Evolutionary conservation across 345 rosid species (phyloP), one percentile per base, ranked within the genome.

Genomic region (Populus alba): DNA sequence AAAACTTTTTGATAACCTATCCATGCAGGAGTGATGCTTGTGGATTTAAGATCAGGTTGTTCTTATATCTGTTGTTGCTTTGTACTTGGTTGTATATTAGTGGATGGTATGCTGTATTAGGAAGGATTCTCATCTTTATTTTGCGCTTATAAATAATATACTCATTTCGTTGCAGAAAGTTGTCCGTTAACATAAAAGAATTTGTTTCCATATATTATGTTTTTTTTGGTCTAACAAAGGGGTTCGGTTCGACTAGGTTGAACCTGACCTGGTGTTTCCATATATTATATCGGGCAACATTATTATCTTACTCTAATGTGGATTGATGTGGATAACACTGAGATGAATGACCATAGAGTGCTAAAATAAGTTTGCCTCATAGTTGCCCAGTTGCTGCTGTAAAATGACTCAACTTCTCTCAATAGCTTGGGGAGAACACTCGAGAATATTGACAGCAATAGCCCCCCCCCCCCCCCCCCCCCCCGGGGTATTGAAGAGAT

Each of bases 271-370:
- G 23, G 10, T 18, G 3, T 51, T 51, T 51, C n/a, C 57, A 17
- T 6, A 17, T 7, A 17, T 51, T 1, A 6, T 16, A 63, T 8
- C 18, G 35, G 15, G 3, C 67, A 63, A 13, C 7, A 31, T 63
- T 7, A 13, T 27, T 31, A 5, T 63, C 59, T 20, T 53, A 53
- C 59, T 11, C 67, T 27, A 63, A 1, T 31, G 22, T 78, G 8
- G n/a, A 55, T 7, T 39, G 37, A 51, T 39, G 79, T 73, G 1
- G 81, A 22, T n/a, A 65, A 1, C 13, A 55, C 62, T 0, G 69
- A 74, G n/a, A 82, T 31, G 17, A 18, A 11, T 35, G 81, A 51
- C 81, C 79, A 69, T 0, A 73, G 72, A 69, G 45, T 63, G 25
- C 55, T 43, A 63, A 69, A 73, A 73, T 81, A 73, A 12, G 23